phyloP scores from a whole-genome alignment of 176 grass and related monocot genomes.

The Oryza officinalis region DNA sequence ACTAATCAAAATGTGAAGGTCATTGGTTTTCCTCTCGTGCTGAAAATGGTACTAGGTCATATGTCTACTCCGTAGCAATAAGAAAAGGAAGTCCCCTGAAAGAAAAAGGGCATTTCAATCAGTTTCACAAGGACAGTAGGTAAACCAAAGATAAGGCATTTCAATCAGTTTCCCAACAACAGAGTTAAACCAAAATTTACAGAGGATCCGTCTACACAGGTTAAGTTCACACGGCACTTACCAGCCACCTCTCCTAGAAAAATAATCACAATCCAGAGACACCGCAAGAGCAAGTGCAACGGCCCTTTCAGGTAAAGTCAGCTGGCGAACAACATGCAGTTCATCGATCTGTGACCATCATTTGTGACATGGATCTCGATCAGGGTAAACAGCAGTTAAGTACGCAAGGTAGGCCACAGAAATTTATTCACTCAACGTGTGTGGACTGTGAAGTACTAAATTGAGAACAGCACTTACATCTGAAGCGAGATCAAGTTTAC shows the following conservation, averaged over 20 bases:
- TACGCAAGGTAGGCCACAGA: neutral
- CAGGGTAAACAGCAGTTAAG: constrained; percentile 1
- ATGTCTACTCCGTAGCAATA: constrained; percentile 65
- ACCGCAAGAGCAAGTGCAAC: constrained; percentile 85
- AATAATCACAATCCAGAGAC: constrained; percentile 87
- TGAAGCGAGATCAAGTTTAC: constrained; percentile 26
- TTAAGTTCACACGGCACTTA: constrained; percentile 36
- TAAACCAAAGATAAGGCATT: neutral
- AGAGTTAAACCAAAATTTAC: neutral
- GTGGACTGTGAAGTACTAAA: too few species aligned
- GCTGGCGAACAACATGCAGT: constrained; percentile 61
- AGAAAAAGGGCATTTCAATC: constrained; percentile 21
- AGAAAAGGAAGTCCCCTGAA: constrained; percentile 93
- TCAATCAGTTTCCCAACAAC: constrained; percentile 21
- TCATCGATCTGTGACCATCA: constrained; percentile 60
- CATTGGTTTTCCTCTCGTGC: neutral
- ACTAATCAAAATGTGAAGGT: neutral
- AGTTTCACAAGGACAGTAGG: neutral
- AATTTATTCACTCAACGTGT: too few species aligned
- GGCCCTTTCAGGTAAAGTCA: constrained; percentile 83
- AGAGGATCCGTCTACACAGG: constrained; percentile 1
- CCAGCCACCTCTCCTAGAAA: constrained; percentile 86
- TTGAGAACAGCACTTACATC: constrained; percentile 50
- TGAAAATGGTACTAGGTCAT: neutral
- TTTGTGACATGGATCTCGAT: neutral